Base-by-base conservation (phyloP, 352 stramenopile genomes). In the Globisporangium viniferum region DNA sequence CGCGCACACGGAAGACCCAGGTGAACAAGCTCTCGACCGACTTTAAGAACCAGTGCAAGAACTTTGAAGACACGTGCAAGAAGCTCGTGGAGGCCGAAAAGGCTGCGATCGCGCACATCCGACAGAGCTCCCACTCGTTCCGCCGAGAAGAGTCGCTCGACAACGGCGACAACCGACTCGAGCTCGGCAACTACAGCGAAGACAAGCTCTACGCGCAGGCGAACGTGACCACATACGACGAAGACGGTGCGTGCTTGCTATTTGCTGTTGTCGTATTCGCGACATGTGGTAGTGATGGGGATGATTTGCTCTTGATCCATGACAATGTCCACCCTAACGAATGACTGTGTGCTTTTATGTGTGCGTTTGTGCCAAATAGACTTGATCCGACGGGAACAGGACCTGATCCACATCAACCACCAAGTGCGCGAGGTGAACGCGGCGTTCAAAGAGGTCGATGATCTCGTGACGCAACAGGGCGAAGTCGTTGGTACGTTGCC, bases 371-470 rank as follows among this genome's bases (percentile, higher is more conserved):
- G 41, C 41, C 15, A n/a, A 4, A 2, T 24, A 88, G 82, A 91
- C 62, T 55, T 91, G 62, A 59, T 74, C 15, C 79, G 82, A 67
- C 76, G 82, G 63, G 82, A 91, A 57, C 79, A 89, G 69, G 82
- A 91, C 64, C 83, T 91, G 62, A 62, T 91, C 14, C 82, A 89
- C 72, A 91, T 91, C 62, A 91, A 89, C 65, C 76, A 91, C 64
- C 80, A 89, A 71, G 69, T 91, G 33, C 74, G 79, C 7, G 82
- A 91, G 18, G 82, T 91, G 35, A 88, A 91, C 58, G 80, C 82
- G 1, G 82, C 82, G 24, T 91, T 77, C 74, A 79, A 80, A 55
- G 82, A 91, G 61, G 78, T 91, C 2, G 82, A 91, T 49, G 77
- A 79, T 20, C 74, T 91, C 7, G 76, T 91, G 41, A 73, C 81